Evolutionary conservation across 1,139 yeast genomes (phyloP).

Genomic region (Sugiyamaella pinicola): DNA sequence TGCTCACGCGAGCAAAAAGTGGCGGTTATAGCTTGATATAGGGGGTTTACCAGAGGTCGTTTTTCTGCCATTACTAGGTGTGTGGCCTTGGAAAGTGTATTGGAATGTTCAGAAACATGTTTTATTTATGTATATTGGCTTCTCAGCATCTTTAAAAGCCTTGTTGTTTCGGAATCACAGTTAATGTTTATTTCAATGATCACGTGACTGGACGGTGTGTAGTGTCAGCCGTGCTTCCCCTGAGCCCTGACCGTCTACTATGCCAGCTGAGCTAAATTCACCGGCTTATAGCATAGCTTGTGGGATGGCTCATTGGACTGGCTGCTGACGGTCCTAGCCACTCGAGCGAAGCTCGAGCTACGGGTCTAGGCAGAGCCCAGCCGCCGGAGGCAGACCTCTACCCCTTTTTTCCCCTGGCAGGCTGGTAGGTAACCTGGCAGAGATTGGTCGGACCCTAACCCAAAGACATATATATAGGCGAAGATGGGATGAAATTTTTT

Average conservation of each 20-base stretch:
- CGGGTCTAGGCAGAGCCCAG: background rate
- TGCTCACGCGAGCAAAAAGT: background rate
- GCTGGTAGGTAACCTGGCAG: background rate
- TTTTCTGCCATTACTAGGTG: background rate
- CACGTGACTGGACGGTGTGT: no score
- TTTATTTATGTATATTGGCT: background rate
- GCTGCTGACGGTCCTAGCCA: background rate
- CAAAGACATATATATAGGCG: background rate
- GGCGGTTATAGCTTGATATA: background rate
- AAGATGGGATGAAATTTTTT: background rate
- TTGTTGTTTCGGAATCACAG: no score
- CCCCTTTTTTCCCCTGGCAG: no score
- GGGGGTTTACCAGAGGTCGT: background rate
- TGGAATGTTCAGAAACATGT: background rate
- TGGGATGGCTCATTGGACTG: no score
- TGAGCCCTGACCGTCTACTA: no score
- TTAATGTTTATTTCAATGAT: no score
- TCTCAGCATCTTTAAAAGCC: no score
- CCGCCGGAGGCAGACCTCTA: background rate
- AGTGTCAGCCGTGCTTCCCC: no score
- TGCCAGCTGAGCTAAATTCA: no score
- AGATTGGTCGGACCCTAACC: conserved; percentile 12
- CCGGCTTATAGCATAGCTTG: no score
- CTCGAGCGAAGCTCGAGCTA: background rate
- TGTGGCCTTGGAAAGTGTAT: background rate